Evolutionary conservation across 2,329 filamentous ascomycete genomes (phyloP), one percentile per base, ranked within the genome.

Genomic region (Trichoderma guizhouense): DNA sequence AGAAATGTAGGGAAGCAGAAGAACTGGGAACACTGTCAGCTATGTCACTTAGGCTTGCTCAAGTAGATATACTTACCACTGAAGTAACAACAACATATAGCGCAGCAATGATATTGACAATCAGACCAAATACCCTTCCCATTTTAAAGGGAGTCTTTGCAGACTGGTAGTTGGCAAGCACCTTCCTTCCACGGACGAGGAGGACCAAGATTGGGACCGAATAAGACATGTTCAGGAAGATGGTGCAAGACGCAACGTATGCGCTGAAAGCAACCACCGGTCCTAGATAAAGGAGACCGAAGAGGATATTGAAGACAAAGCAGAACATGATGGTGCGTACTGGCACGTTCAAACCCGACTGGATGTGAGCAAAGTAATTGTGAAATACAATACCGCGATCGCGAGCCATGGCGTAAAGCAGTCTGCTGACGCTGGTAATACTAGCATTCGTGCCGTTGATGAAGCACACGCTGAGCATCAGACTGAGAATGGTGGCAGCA

Each of bases 251-350:
- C n/a, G 65, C 65, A 8, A 68, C 65, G 14, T 68, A 68, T 32
- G 65, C 65, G 8, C 65, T 68, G 36, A 68, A 68, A 24, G 65
- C 65, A 21, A 68, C 65, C 3, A 36, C 51, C 1, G 65, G 65
- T 6, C 65, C 65, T 12, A 68, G 53, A 32, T 68, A 68, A 21
- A 68, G 11, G 12, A 68, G 65, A 12, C 65, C 65, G 14, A 68
- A 68, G 8, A 60, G 53, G 18, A 68, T 68, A 15, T 68, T 68
- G 34, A 68, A 68, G 12, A 68, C 65, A 11, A 68, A 68, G n/a
- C 65, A 68, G 34, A 68, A 68, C 65, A 68, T 68, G 65, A 68
- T 68, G n/a, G 65, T 60, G 11, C 65, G 53, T 26, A 68, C 65
- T 24, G 65, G 65, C 24, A 68, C 65, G n/a, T 68, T 68, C 21